These are phyloP conservation scores for Achlya hypogyna DNA, from an alignment of 352 stramenopile species.

Conservation along the genomic window DNA sequence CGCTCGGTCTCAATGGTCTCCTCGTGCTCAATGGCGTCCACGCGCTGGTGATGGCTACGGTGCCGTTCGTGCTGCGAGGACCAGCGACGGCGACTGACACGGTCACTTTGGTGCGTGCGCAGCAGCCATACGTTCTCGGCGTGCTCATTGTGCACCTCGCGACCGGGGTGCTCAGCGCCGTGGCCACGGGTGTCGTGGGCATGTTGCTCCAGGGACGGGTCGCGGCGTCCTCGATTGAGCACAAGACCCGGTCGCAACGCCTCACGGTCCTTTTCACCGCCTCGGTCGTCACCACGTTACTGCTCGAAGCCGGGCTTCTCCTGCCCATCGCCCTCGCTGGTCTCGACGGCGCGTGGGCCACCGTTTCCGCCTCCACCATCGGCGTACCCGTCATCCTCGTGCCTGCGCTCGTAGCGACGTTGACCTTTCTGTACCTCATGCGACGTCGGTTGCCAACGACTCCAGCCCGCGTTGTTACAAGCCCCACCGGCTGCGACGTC, in stretches of 20 bases:
- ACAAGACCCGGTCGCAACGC: neutral
- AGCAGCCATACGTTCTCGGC: neutral
- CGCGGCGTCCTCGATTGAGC: neutral
- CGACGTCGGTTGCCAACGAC: neutral
- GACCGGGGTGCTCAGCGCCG: neutral
- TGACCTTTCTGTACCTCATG: neutral
- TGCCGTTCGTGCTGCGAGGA: neutral
- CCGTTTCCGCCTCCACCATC: neutral
- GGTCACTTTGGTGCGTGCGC: neutral
- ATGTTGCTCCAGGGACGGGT: neutral
- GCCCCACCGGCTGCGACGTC: neutral
- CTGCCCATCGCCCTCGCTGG: neutral
- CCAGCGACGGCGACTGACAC: neutral
- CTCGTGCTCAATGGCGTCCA: neutral
- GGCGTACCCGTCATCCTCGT: neutral
- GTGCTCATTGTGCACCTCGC: neutral
- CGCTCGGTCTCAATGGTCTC: neutral
- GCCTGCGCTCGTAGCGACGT: neutral
- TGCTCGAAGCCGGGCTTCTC: neutral
- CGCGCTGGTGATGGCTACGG: neutral
- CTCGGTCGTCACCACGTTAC: neutral
- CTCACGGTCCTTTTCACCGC: neutral
- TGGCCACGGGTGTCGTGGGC: neutral
- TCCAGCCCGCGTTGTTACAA: neutral
- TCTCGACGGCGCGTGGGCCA: neutral